Conservation (phyloP, 257 asterid species). For the Rubia yunnanensis region DNA sequence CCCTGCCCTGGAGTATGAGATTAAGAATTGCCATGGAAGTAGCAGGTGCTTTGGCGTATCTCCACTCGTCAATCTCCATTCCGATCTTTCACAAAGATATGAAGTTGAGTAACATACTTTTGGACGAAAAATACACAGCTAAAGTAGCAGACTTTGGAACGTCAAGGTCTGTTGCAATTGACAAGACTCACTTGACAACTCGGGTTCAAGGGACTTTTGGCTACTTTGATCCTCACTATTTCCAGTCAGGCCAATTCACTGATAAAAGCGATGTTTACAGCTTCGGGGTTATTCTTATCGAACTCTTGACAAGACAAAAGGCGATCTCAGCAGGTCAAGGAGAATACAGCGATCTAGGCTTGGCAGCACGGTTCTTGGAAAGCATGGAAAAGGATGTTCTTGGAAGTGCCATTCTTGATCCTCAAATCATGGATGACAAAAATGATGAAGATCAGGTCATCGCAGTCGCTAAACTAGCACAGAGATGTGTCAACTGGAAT, state of each 20-base stretch:
- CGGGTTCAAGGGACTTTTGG: no score
- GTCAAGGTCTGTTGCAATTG: constrained; percentile 4
- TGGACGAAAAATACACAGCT: constrained; percentile 2
- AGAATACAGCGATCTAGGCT: background rate
- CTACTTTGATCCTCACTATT: no score
- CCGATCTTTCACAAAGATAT: no score
- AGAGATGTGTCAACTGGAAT: constrained; percentile 5
- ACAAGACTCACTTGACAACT: no score
- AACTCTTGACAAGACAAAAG: constrained; percentile 12
- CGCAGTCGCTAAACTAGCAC: background rate
- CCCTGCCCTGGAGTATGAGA: background rate
- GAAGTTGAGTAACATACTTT: constrained; percentile 5
- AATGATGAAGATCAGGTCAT: background rate
- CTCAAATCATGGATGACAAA: background rate
- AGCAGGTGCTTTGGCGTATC: no score
- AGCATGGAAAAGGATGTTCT: constrained; percentile 1
- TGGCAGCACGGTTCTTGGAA: constrained; percentile 5
- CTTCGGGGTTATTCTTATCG: constrained; percentile 12
- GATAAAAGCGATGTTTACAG: constrained; percentile 13
- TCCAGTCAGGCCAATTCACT: constrained; percentile 9
- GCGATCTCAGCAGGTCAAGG: background rate
- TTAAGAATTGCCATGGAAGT: constrained; percentile 5
- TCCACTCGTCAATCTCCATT: no score
- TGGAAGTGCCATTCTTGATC: background rate
- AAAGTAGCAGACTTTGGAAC: constrained; percentile 11